Conservation (phyloP, 208 protist species). For the Trypanosoma cruzi region DNA sequence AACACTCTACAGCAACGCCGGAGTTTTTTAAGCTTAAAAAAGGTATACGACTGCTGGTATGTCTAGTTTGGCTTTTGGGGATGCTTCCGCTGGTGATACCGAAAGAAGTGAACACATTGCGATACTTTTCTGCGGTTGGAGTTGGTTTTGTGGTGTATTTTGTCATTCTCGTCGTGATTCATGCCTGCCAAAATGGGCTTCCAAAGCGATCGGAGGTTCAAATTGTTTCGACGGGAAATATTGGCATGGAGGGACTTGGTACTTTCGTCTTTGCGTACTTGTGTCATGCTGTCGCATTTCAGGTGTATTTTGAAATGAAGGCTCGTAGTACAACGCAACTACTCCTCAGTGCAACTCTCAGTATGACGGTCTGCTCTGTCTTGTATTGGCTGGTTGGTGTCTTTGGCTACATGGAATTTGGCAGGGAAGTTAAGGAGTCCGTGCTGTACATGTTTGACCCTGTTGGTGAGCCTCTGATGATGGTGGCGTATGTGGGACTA, state of each 20-base stretch:
- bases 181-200: constrained; percentile 21
- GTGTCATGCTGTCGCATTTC: constrained; percentile 49
- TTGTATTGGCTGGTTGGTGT: constrained; percentile 74
- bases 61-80: constrained; percentile 28
- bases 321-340: constrained; percentile 24
- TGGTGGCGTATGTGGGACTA: constrained; percentile 72
- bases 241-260: constrained; percentile 30
- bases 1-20: not conserved
- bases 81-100: constrained; percentile 47
- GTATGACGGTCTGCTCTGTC: constrained; percentile 49
- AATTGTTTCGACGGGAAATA: constrained; percentile 19
- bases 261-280: constrained; percentile 49
- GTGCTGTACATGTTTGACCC: constrained; percentile 65
- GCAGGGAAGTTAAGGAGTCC: constrained; percentile 34
- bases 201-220: constrained; percentile 14
- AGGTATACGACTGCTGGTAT: constrained; percentile 17
- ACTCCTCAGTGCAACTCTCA: constrained; percentile 15
- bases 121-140: constrained; percentile 39
- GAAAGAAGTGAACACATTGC: constrained; percentile 39
- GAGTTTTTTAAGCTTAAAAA: constrained; percentile 17
- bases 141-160: constrained; percentile 37
- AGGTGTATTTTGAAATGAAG: constrained; percentile 41
- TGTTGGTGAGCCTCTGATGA: constrained; percentile 53
- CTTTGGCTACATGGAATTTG: constrained; percentile 87
- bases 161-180: constrained; percentile 28